Evolutionary conservation across 495 filamentous ascomycete species (phyloP), one percentile per base, ranked within the genome.

Genomic region (Lophiotrema nucula): DNA sequence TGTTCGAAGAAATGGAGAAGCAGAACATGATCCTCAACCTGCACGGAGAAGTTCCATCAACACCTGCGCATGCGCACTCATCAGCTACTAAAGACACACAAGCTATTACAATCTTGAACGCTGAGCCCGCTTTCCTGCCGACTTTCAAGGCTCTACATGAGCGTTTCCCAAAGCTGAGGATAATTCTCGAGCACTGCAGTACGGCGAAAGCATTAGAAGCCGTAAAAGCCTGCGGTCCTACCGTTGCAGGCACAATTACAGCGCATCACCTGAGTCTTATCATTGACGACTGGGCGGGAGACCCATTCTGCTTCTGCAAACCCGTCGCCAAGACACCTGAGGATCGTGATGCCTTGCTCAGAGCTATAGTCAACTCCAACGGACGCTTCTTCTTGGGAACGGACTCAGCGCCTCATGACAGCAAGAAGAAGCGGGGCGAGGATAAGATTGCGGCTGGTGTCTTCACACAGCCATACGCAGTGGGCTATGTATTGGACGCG

Each of bases 401-500:
- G 26, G 86, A 89, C 67, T 83, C 80, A 41, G 87, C 87, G 26
- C 92, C 92, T 21, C 92, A 97, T 73, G 84, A 86, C 8, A 79
- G 85, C 13, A 69, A 72, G 13, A 82, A 86, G 46, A 96, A 96
- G 76, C 79, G 83, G 53, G 83, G 79, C 26, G 73, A 55, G 21
- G 69, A 67, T 49, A 87, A 80, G 72, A 72, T 78, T n/a, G 88
- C 90, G 4, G 90, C 88, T 3, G 91, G 92, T 22, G 86, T 92
- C 5, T 96, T 95, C 74, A 96, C 91, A 6, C 91, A 96, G 70
- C 87, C 88, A n/a, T 89, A 84, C 66, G 84, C 83, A n/a, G 83
- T 88, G 13, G 83, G 86, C 52, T 77, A 87, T 24, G 87, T 92
- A 27, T 65, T 95, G 24, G 79, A 81, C 55, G 87, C 88, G 16